A percentile compares a stretch with the other conserved stretches of the same genome.
Conservation (phyloP, 2,329 filamentous ascomycete genomes). For the Lachnellula cervina region DNA sequence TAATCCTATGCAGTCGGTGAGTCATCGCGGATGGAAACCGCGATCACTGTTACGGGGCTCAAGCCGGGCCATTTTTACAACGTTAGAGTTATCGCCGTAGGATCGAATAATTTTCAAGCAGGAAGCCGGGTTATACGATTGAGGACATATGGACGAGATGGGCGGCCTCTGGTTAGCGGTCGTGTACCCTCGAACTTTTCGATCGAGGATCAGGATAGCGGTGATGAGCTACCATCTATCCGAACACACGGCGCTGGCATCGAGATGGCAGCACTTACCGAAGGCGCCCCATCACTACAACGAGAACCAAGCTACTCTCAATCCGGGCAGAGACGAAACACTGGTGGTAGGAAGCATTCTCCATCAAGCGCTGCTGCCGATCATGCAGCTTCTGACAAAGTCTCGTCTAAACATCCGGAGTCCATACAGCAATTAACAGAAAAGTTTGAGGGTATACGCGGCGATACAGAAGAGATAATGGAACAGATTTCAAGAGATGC, state of each 20-base stretch:
- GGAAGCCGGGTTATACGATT: conserved; percentile 81
- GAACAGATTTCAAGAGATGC: conserved; percentile 67
- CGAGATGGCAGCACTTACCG: conserved; percentile 58
- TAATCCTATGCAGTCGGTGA: conserved; percentile 63
- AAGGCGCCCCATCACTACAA: conserved; percentile 54
- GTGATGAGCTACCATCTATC: conserved; percentile 39
- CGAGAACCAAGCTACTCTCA: conserved; percentile 61
- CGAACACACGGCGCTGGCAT: conserved; percentile 48
- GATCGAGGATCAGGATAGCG: conserved; percentile 48
- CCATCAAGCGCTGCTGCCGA: conserved; percentile 52
- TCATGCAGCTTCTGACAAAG: conserved; percentile 32
- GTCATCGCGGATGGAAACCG: conserved; percentile 72
- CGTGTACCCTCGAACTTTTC: conserved; percentile 53
- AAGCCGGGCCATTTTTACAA: conserved; percentile 88
- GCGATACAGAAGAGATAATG: conserved; percentile 76
- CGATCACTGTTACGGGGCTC: conserved; percentile 86
- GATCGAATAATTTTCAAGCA: conserved; percentile 86
- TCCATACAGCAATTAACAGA: conserved; percentile 75
- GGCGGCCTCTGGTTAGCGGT: conserved; percentile 55
- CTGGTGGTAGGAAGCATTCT: conserved; percentile 70
- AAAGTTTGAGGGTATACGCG: conserved; percentile 71
- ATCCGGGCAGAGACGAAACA: conserved; percentile 54
- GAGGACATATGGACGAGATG: conserved; percentile 65
- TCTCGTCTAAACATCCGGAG: conserved; percentile 50
- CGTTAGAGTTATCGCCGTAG: conserved; percentile 86